Conservation (phyloP, 345 rosid species). For the Salix brachista region DNA sequence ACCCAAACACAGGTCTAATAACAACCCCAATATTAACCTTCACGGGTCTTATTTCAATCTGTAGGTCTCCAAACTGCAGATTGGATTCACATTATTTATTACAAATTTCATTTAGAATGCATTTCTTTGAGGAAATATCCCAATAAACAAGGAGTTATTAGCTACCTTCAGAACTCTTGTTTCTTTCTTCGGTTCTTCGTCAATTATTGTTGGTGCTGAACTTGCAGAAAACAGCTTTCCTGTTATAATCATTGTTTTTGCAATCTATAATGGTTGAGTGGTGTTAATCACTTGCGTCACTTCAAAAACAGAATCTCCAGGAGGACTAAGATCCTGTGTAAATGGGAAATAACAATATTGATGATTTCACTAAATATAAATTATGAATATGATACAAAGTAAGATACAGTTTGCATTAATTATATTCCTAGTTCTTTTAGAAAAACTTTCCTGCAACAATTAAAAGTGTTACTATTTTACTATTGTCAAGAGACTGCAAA, state of each 20-base stretch:
- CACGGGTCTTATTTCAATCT: conserved; percentile 63
- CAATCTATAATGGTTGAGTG: conserved; percentile 47
- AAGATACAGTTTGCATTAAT: not conserved
- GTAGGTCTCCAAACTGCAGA: conserved; percentile 89
- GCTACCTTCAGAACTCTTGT: conserved; percentile 71
- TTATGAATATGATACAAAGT: not conserved
- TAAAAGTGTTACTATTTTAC: not conserved
- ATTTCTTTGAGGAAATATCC: not conserved
- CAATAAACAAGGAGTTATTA: not conserved
- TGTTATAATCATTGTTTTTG: conserved; percentile 63
- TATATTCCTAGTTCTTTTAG: not conserved
- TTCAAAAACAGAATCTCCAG: not conserved
- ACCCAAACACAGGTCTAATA: conserved; percentile 66
- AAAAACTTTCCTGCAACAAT: not conserved
- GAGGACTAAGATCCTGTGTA: not conserved
- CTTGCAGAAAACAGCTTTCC: conserved; percentile 58
- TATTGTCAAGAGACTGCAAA: not conserved
- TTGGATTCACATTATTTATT: not conserved
- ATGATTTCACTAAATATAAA: not conserved
- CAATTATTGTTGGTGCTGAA: conserved; percentile 29
- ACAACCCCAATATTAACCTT: conserved; percentile 74
- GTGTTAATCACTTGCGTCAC: not conserved
- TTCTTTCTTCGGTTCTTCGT: conserved; percentile 39
- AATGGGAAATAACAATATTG: not conserved
- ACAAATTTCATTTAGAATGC: not conserved